Percentiles rank a stretch among this genome's conserved stretches.
Conservation (phyloP, 768 basidiomycete species). For the Boletus tylopilopsis region DNA sequence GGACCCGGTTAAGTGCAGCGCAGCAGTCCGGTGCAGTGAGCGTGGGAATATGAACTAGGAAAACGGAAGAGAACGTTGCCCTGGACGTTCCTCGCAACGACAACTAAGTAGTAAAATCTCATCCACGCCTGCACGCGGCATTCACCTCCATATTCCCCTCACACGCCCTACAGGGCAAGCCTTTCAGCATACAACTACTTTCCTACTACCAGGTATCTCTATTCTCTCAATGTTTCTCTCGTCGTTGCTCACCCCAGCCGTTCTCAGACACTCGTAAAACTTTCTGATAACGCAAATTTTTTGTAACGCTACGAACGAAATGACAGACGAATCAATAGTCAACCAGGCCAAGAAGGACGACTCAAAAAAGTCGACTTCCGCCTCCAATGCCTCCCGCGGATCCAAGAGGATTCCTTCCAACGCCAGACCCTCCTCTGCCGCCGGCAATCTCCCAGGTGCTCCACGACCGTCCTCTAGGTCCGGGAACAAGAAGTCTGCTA, state of each 20-base stretch:
- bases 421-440: slow-evolving; percentile 39
- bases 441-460: slow-evolving; percentile 41
- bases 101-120: slow-evolving; percentile 39
- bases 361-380: slow-evolving; percentile 49
- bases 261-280: slow-evolving; percentile 47
- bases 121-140: slow-evolving; percentile 54
- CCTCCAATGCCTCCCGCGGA: slow-evolving; percentile 48
- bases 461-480: slow-evolving; percentile 61
- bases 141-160: slow-evolving; percentile 55
- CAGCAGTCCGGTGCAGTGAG: slow-evolving; percentile 4
- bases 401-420: slow-evolving; percentile 55
- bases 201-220: slow-evolving; percentile 45
- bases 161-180: slow-evolving; percentile 92
- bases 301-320: slow-evolving; percentile 70
- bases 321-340: slow-evolving; percentile 73
- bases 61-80: slow-evolving; percentile 10
- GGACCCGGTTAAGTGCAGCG: slow-evolving; percentile 5
- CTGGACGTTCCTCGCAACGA: slow-evolving; percentile 34
- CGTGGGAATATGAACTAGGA: slow-evolving; percentile 25
- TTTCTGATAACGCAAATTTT: slow-evolving; percentile 34
- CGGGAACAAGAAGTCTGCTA: slow-evolving; percentile 56
- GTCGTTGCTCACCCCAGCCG: slow-evolving; percentile 17
- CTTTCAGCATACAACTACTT: slow-evolving; percentile 43
- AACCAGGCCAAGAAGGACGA: slow-evolving; percentile 65
- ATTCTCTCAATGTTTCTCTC: slow-evolving; percentile 3